Base-by-base conservation (phyloP, 805 yeast species). In the Starmera amethionina region DNA sequence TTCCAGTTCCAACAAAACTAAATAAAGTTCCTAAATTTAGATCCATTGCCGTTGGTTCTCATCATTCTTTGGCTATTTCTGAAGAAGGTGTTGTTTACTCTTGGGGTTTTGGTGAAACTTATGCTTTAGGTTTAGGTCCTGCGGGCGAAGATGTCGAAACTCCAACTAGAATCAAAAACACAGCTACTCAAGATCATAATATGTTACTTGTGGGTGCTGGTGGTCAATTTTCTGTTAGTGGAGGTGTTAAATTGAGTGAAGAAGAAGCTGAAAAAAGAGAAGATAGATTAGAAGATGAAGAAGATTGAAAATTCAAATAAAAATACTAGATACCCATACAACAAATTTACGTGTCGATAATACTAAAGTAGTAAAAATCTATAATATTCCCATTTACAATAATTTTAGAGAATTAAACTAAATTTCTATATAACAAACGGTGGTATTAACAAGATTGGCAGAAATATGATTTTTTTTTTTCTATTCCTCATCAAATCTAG, bases 31-130 rank as follows among this genome's bases (percentile, higher is more conserved):
- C 88, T 36, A 68, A 68, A 44, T 63, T 77, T 53, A 74, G 71
- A 49, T 56, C 60, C 25, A 68, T 90, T 35, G 82, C 94, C 7
- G 77, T 82, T 31, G 98, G 98, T 2, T 81, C 95, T 1, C 97
- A 93, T 53, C 98, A 93, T 58, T 82, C 94, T 3, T 64, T 93
- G 41, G 97, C 96, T 1, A 72, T 89, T 5, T 77, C 94, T 4
- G 73, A 69, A 18, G 87, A 85, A 51, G 98, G 99, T 12, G 65
- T 84, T 39, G 84, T 79, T 2, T 93, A 78, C 65, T 76, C 97
- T 2, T 93, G 99, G 99, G 99, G 99, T 1, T 93, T 89, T 58
- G 97, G 94, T 35, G 97, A 90, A 49, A 89, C 96, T 1, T 93
- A 87, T 62, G 98, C 95, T 15, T 80, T 90, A 29, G 99, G 99